A percentile compares a stretch with the other conserved stretches of the same genome.
These are phyloP conservation scores for Geranium brycei DNA, from an alignment of 345 rosid genomes.

Conservation along the genomic window DNA sequence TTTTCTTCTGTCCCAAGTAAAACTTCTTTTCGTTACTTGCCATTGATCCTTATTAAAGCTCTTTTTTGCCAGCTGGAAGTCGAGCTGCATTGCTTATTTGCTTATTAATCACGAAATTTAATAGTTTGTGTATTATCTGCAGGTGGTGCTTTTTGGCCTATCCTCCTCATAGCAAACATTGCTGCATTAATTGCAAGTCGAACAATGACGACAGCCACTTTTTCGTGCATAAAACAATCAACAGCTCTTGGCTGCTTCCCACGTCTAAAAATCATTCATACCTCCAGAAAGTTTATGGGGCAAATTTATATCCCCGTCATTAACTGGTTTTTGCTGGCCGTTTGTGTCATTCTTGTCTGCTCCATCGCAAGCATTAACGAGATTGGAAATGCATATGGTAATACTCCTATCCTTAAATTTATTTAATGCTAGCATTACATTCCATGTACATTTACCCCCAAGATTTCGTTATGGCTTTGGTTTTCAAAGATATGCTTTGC, in stretches of 20 bases:
- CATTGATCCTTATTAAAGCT: background rate
- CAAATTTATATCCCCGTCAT: constrained; percentile 97
- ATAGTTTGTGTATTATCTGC: constrained; percentile 8
- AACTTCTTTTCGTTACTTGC: constrained; percentile 1
- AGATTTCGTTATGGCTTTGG: too few relatives aligned
- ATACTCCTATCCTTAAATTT: constrained; percentile 12
- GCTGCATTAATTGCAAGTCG: constrained; percentile 98
- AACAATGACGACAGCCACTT: constrained; percentile 94
- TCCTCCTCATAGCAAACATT: constrained; percentile 68
- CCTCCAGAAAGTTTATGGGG: constrained; percentile 98
- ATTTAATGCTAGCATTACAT: background rate
- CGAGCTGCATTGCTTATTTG: background rate
- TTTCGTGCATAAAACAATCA: constrained; percentile 97
- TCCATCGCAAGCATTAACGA: constrained; percentile 70
- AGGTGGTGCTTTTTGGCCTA: constrained; percentile 84
- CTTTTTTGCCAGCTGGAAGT: background rate
- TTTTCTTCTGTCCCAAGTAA: constrained; percentile 89
- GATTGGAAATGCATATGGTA: constrained; percentile 99
- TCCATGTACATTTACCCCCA: background rate
- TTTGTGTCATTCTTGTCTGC: constrained; percentile 68
- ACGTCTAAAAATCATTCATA: constrained; percentile 92
- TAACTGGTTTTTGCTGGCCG: constrained; percentile 93
- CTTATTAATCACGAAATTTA: background rate
- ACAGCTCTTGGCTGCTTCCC: constrained; percentile 96
- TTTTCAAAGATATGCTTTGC: too few relatives aligned